Percentiles rank a stretch among this genome's conserved stretches.
phyloP scores from a whole-genome alignment of 352 stramenopile genomes.

The Peronospora belbahrii region DNA sequence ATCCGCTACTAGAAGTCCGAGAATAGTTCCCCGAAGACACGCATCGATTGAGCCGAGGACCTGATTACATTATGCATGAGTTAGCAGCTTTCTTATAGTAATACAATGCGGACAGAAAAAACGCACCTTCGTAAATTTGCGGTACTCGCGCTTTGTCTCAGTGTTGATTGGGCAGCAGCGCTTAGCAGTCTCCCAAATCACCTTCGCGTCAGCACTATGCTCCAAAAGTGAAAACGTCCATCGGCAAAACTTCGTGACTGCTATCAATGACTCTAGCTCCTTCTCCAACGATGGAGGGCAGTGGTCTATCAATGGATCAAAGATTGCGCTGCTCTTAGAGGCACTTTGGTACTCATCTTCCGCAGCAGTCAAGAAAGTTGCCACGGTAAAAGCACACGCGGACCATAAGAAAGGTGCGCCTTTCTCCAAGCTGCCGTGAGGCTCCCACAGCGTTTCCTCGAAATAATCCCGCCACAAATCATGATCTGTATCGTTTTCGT shows the following conservation, averaged over 20 bases:
- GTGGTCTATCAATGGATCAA: conserved; percentile 46
- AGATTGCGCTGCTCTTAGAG: conserved; percentile 15
- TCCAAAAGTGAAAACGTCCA: conserved; percentile 85
- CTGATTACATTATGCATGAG: conserved; percentile 16
- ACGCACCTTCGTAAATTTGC: conserved; percentile 80
- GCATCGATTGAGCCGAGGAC: conserved; percentile 78
- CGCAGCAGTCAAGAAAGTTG: conserved; percentile 61
- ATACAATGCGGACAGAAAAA: not conserved
- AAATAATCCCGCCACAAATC: conserved; percentile 84
- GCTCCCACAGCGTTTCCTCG: conserved; percentile 82
- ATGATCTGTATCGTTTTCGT: conserved; percentile 49
- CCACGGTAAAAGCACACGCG: conserved; percentile 70
- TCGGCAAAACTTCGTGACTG: conserved; percentile 78
- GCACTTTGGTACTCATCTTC: conserved; percentile 44
- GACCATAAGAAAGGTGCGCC: conserved; percentile 81
- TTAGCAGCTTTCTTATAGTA: not conserved
- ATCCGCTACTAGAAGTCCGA: conserved; percentile 76
- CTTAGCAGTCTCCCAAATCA: conserved; percentile 85
- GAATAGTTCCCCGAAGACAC: conserved; percentile 73
- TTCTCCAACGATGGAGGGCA: conserved; percentile 73
- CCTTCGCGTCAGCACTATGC: conserved; percentile 77
- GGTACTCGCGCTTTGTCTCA: conserved; percentile 81
- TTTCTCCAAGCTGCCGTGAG: conserved; percentile 81
- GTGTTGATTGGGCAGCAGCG: conserved; percentile 78
- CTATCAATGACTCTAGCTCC: conserved; percentile 64